Base-by-base conservation (phyloP, 2,329 filamentous ascomycete species). In the Shiraia sp. region DNA sequence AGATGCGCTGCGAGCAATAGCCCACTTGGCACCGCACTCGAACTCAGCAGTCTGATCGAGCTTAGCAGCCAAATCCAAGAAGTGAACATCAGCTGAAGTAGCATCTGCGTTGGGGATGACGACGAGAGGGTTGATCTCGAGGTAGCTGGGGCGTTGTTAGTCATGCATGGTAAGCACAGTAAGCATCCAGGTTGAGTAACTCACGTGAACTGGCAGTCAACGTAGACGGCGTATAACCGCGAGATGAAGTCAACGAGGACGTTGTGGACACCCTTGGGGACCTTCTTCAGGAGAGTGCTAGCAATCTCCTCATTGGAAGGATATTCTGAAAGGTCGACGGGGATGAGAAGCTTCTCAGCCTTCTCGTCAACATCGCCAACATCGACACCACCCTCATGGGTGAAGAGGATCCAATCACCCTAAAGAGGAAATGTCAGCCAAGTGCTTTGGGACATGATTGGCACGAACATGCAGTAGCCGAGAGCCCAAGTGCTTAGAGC, bases 351-450 rank as follows among this genome's bases (percentile, higher is more conserved):
- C 87, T 97, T 99, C 83, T 97, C 90, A 53, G 93, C 93, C 82
- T 99, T 99, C 55, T 85, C 90, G 68, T 99, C 93, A 58, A 99
- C 93, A 84, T 99, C 93, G 72, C 93, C 93, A 64, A 99, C 93
- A 75, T 99, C 93, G 59, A 99, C 91, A 87, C 93, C 93, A 80
- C 93, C 93, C 78, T 99, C 93, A 78, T 99, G 90, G 66, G 92
- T 96, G 81, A 99, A 99, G 69, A 99, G 89, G 71, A 99, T 96
- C 90, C 91, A 97, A 76, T 99, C 93, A 69, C 93, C 93, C 93
- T 97, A 71, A 50, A 51, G 45, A 48, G 53, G 48, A 53, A 47
- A 48, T 36, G 60, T 69, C 56, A 72, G 70, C 51, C 29, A 43
- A 33, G 19, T 31, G 59, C 8, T 42, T 54, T 37, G 52, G 41